These are phyloP conservation scores for Pseudocercospora vitis DNA, from an alignment of 2,329 filamentous ascomycete genomes.

Conservation along the genomic window DNA sequence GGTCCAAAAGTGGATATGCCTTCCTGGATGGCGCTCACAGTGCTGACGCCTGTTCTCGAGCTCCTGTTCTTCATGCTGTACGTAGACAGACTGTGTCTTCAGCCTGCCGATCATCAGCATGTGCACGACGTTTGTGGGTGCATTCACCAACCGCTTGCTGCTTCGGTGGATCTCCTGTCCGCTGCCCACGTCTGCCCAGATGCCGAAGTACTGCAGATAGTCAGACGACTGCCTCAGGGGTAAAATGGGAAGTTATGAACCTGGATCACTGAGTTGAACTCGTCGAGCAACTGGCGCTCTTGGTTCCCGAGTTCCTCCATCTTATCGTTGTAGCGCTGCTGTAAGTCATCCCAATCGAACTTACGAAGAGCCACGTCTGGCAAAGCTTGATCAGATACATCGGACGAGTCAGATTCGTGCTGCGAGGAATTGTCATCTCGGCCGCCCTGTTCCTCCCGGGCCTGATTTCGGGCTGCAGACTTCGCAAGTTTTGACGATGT, in stretches of 20 bases:
- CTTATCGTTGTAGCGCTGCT: slow-evolving; percentile 65
- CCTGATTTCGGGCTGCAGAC: slow-evolving; percentile 22
- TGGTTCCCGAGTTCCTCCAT: slow-evolving; percentile 62
- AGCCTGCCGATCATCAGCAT: slow-evolving; percentile 52
- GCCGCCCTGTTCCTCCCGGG: slow-evolving; percentile 8
- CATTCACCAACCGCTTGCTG: slow-evolving; percentile 63
- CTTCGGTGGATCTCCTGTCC: slow-evolving; percentile 74
- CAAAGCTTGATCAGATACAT: slow-evolving; percentile 27
- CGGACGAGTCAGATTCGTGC: slow-evolving; percentile 21
- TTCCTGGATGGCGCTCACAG: slow-evolving; percentile 57
- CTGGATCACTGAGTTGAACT: slow-evolving; percentile 55
- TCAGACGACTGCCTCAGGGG: neutral
- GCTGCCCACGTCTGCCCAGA: slow-evolving; percentile 74
- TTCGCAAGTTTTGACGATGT: neutral
- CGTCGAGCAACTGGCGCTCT: slow-evolving; percentile 54
- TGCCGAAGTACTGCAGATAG: slow-evolving; percentile 66
- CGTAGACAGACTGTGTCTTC: slow-evolving; percentile 74
- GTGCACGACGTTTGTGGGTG: neutral
- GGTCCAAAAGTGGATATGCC: neutral
- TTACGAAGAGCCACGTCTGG: slow-evolving; percentile 45
- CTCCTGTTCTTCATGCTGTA: slow-evolving; percentile 69
- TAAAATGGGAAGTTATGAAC: slow-evolving; percentile 43
- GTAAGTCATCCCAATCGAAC: slow-evolving; percentile 79
- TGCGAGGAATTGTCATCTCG: slow-evolving; percentile 3
- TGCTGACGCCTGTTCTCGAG: slow-evolving; percentile 76